These are phyloP conservation scores for Gynochthodes officinalis DNA, from an alignment of 257 asterid genomes.

Conservation along the genomic window DNA sequence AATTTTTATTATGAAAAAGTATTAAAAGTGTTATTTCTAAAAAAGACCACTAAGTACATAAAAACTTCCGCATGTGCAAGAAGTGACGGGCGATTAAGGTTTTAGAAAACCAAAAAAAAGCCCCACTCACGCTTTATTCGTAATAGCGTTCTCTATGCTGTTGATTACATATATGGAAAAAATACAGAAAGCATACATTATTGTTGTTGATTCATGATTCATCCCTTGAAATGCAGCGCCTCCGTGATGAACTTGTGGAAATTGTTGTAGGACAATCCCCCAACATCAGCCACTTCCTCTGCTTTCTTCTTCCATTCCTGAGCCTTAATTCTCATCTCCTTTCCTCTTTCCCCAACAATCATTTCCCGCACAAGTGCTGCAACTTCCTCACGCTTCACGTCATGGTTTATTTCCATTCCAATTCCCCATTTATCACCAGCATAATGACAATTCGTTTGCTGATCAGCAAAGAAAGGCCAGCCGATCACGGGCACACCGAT, in stretches of 20 bases:
- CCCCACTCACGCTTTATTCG: too few species aligned
- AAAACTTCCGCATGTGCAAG: too few species aligned
- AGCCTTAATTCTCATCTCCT: constrained; percentile 39
- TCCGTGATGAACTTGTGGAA: constrained; percentile 36
- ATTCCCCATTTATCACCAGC: constrained; percentile 46
- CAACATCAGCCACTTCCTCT: constrained; percentile 34
- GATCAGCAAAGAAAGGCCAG: constrained; percentile 60
- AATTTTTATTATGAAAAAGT: too few species aligned
- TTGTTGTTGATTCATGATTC: not conserved
- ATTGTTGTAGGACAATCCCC: constrained; percentile 36
- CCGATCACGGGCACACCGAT: constrained; percentile 45
- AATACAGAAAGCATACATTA: too few species aligned
- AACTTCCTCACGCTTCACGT: constrained; percentile 47
- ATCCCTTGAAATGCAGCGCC: constrained; percentile 16
- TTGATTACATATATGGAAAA: too few species aligned
- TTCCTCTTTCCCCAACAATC: constrained; percentile 43
- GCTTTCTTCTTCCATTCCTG: constrained; percentile 53
- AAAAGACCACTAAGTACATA: too few species aligned
- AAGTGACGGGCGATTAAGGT: too few species aligned
- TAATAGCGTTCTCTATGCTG: too few species aligned
- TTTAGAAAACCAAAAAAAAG: too few species aligned
- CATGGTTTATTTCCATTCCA: constrained; percentile 38
- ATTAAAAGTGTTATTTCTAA: too few species aligned
- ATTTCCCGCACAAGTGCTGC: constrained; percentile 33
- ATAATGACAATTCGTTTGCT: constrained; percentile 47